Conservation (phyloP, 129 eudicot species). For the Helianthus annuus region DNA sequence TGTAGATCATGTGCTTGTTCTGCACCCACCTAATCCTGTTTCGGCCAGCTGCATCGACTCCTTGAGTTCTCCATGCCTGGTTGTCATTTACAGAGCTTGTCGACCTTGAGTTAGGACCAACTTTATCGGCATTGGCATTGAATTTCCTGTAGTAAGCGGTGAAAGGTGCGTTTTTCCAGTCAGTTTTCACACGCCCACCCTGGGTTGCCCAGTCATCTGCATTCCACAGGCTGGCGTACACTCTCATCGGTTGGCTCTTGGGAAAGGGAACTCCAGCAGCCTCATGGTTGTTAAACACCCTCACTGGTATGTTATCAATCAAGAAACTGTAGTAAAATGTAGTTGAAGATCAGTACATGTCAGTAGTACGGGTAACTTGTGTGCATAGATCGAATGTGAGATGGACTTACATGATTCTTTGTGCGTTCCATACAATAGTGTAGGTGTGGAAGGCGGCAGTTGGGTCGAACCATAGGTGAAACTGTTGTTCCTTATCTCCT, state of each 20-base stretch:
- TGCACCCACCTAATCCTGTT: conserved; percentile 33
- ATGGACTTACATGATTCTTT: conserved; percentile 16
- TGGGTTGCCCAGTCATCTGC: conserved; percentile 9
- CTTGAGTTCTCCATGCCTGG: conserved; percentile 23
- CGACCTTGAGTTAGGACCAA: conserved; percentile 11
- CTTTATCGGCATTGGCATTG: conserved; percentile 13
- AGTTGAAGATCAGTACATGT: background rate
- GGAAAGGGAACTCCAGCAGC: conserved; percentile 1
- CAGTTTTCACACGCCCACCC: conserved; percentile 7
- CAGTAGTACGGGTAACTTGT: background rate
- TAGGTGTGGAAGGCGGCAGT: conserved; percentile 4
- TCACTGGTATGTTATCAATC: background rate
- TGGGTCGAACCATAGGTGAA: background rate
- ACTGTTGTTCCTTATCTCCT: conserved; percentile 4
- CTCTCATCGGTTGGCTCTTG: conserved; percentile 1
- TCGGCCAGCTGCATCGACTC: conserved; percentile 25
- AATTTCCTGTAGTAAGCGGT: conserved; percentile 15
- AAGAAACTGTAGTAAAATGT: background rate
- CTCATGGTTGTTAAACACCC: conserved; percentile 9
- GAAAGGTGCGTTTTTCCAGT: conserved; percentile 23
- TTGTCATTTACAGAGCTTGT: background rate
- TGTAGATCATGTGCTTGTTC: conserved; percentile 29
- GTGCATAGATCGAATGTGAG: too few relatives aligned
- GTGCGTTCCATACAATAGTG: background rate
- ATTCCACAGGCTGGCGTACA: conserved; percentile 3